Evolutionary conservation across 140 eudicot genomes (phyloP).

Genomic region (Erigeron philadelphicus): DNA sequence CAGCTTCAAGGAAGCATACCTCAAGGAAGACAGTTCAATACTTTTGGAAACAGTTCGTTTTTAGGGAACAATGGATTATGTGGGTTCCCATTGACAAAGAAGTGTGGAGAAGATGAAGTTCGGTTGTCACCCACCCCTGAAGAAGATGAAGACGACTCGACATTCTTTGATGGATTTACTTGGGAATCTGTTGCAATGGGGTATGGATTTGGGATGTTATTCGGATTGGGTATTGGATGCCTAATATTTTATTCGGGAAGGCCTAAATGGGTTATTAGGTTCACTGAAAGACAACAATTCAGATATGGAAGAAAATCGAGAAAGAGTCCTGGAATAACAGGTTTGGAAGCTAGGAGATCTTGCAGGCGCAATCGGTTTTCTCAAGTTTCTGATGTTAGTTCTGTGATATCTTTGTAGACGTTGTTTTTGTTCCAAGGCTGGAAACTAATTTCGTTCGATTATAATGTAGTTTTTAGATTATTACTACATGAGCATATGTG

Average conservation of each 20-base stretch:
- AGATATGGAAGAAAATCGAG: conserved; percentile 8
- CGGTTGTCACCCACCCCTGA: neutral
- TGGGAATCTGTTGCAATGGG: conserved; percentile 40
- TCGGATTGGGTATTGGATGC: conserved; percentile 30
- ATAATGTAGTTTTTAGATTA: too few relatives aligned
- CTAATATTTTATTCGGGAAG: conserved; percentile 22
- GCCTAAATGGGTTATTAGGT: conserved; percentile 35
- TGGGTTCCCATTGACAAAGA: conserved; percentile 36
- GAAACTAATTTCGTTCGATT: too few relatives aligned
- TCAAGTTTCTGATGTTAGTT: conserved; percentile 10
- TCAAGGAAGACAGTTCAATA: conserved; percentile 34
- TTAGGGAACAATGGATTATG: conserved; percentile 36
- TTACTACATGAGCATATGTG: too few relatives aligned
- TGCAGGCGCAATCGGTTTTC: neutral
- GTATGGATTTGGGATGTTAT: conserved; percentile 32
- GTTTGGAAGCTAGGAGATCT: neutral
- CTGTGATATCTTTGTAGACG: conserved; percentile 7
- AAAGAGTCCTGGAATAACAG: neutral
- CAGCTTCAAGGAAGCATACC: conserved; percentile 36
- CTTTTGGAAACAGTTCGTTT: conserved; percentile 33
- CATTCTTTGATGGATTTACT: conserved; percentile 21
- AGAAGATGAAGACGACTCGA: conserved; percentile 16
- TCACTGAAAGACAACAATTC: conserved; percentile 21
- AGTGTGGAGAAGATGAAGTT: conserved; percentile 13
- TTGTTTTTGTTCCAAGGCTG: neutral